Evolutionary conservation across 345 rosid species (phyloP).

Genomic region (Brassica rapa): DNA sequence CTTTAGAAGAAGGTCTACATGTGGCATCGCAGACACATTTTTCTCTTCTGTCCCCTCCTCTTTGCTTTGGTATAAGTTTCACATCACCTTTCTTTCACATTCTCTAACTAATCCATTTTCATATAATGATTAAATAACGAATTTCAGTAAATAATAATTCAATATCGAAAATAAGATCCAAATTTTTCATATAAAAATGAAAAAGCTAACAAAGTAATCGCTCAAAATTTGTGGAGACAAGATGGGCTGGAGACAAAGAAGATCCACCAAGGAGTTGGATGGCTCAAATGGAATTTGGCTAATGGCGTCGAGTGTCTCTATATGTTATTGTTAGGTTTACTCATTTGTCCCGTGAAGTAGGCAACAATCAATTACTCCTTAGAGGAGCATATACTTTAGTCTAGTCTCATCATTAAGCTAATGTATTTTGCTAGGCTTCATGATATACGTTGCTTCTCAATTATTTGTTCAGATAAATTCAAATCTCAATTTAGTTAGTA

Average conservation of each 20-base stretch:
- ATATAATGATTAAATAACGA: background rate
- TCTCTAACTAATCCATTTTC: conserved; percentile 19
- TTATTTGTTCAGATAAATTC: conserved; percentile 21
- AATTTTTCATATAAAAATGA: background rate
- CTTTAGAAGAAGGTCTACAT: conserved; percentile 26
- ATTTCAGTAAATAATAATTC: background rate
- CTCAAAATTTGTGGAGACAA: conserved; percentile 32
- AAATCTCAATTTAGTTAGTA: background rate
- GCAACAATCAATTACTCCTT: conserved; percentile 35
- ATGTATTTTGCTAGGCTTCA: background rate
- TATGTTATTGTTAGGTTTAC: conserved; percentile 41
- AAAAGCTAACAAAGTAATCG: conserved; percentile 15
- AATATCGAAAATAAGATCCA: background rate
- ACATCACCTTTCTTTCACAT: conserved; percentile 24
- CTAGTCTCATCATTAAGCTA: conserved; percentile 26
- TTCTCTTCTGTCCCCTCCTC: conserved; percentile 40
- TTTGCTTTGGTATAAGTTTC: conserved; percentile 32
- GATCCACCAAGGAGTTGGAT: conserved; percentile 41
- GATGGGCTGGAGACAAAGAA: conserved; percentile 41
- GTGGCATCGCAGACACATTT: conserved; percentile 38
- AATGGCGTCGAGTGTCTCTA: conserved; percentile 35
- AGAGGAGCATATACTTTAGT: background rate
- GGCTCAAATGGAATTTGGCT: conserved; percentile 39
- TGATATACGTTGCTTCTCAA: conserved; percentile 7
- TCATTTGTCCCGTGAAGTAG: conserved; percentile 40